phyloP scores from a whole-genome alignment of 352 stramenopile genomes.

The Pythium volutum region DNA sequence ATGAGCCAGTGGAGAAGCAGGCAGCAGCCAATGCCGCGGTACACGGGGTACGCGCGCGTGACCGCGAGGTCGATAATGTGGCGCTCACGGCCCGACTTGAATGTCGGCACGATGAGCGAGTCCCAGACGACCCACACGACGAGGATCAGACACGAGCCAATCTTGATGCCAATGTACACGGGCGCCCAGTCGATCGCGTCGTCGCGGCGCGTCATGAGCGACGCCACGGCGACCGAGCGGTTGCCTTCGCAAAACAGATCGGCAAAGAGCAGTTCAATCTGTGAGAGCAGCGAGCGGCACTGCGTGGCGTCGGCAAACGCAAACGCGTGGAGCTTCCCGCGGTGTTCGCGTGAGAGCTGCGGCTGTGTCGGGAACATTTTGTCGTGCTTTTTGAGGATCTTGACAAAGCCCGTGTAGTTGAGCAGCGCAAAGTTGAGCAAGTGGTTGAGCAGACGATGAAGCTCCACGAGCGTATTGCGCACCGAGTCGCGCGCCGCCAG shows the following conservation, averaged over 20 bases:
- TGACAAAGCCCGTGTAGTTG: constrained; percentile 98
- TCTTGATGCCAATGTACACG: constrained; percentile 85
- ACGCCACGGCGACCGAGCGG: constrained; percentile 63
- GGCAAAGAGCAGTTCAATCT: constrained; percentile 69
- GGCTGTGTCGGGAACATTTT: constrained; percentile 68
- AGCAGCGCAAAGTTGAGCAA: constrained; percentile 97
- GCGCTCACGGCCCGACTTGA: constrained; percentile 58
- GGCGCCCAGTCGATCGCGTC: constrained; percentile 76
- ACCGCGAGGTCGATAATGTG: constrained; percentile 75
- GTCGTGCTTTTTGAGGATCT: constrained; percentile 97
- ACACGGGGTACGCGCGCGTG: constrained; percentile 92
- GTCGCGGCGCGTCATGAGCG: constrained; percentile 75
- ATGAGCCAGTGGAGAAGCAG: constrained; percentile 96
- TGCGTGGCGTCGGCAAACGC: constrained; percentile 55
- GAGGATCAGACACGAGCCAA: constrained; percentile 72
- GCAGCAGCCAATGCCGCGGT: constrained; percentile 93
- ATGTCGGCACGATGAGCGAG: constrained; percentile 79
- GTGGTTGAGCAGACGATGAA: constrained; percentile 92
- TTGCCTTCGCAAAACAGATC: constrained; percentile 78
- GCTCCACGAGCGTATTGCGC: constrained; percentile 91
- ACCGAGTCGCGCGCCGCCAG: constrained; percentile 85
- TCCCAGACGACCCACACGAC: constrained; percentile 96
- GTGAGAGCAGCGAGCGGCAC: constrained; percentile 45
- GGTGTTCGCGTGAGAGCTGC: constrained; percentile 37
- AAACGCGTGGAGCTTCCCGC: constrained; percentile 46